Evolutionary conservation across 768 basidiomycete genomes (phyloP).

Genomic region (Leccinum sublutescens): DNA sequence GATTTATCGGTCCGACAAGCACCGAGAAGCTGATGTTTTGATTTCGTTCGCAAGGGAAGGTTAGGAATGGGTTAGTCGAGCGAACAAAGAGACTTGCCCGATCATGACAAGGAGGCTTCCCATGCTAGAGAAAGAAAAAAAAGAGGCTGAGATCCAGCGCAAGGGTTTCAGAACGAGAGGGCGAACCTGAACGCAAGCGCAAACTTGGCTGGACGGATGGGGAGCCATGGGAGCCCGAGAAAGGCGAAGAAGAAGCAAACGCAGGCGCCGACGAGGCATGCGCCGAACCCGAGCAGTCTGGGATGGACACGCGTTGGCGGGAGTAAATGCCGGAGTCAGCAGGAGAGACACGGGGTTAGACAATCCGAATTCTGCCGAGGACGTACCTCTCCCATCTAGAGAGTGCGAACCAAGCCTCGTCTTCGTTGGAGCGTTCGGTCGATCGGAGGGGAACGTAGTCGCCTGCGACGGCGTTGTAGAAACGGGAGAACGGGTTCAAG

Average conservation of each 20-base stretch:
- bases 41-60: too few relatives aligned
- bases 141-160: background rate
- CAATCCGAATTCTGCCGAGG: background rate
- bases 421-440: conserved; percentile 82
- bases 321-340: background rate
- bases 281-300: conserved; percentile 88
- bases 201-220: conserved; percentile 84
- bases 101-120: conserved; percentile 96
- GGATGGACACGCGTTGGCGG: background rate
- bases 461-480: conserved; percentile 82
- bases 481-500: conserved; percentile 75
- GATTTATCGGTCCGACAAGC: conserved; percentile 88
- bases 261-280: conserved; percentile 83
- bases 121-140: conserved; percentile 45
- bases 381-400: conserved; percentile 88
- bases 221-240: conserved; percentile 66
- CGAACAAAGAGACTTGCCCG: conserved; percentile 51
- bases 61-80: background rate
- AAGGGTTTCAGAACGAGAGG: background rate
- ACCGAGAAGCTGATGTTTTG: conserved; percentile 61
- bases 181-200: conserved; percentile 79
- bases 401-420: conserved; percentile 92
- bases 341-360: background rate
- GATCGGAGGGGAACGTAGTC: conserved; percentile 88
- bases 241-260: conserved; percentile 95